Evolutionary conservation across 2,329 filamentous ascomycete genomes (phyloP), one percentile per base, ranked within the genome.

Genomic region (Chaetomium globosum): DNA sequence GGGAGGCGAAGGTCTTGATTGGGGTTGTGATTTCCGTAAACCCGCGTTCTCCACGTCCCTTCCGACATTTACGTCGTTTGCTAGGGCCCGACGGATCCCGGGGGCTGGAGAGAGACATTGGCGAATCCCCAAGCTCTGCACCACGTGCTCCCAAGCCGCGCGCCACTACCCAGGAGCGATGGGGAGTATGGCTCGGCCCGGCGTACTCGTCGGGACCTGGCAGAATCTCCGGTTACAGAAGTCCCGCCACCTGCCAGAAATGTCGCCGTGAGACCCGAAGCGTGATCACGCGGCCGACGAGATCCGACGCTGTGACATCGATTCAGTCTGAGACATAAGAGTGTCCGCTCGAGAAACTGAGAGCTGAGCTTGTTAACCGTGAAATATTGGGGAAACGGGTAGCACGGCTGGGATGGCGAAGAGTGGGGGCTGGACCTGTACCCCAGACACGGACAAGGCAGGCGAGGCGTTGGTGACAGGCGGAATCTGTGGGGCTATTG

Each of bases 271-370:
- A 57, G 36, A 67, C 56, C 57, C 51, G 49, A 53, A 61, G 59
- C 52, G 49, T 65, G 66, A 69, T 71, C 68, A 71, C 67, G 68
- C 59, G 70, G 63, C 9, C 63, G 51, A 65, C 53, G 59, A 65
- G 65, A 67, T 63, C 67, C 56, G 64, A 59, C 53, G 21, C 12
- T 39, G 52, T 55, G 13, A 23, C 36, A 36, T 52, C 12, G 33
- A n/a, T 28, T 60, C 51, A 60, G 60, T n/a, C 16, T 23, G 31
- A 23, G 56, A 31, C 51, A n/a, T 9, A 5, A 46, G 30, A n/a
- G 10, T n/a, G 12, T 30, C 21, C 13, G 31, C 30, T 13, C 21
- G 30, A 48, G 28, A 49, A 52, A 48, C 3, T 19, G 16, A 33
- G 48, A 57, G 49, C 60, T 59, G 36, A 58, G 61, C 8, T 26